These are phyloP conservation scores for Lentinus brumalis DNA, from an alignment of 768 basidiomycete species.

Conservation along the genomic window DNA sequence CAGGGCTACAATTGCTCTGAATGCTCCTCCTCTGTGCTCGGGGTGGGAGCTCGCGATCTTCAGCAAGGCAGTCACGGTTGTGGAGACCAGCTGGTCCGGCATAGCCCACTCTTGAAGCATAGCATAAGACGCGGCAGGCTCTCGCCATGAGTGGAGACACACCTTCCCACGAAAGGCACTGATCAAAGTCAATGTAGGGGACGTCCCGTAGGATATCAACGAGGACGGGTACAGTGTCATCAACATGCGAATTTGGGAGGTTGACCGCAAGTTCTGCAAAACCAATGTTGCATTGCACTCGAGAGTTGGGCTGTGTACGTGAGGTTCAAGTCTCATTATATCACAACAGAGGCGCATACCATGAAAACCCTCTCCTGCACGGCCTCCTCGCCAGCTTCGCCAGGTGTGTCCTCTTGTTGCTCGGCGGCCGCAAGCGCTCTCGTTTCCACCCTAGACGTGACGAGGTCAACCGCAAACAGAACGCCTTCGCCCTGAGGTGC, in stretches of 20 bases:
- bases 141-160: slow-evolving; percentile 15
- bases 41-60: slow-evolving; percentile 58
- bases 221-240: slow-evolving; percentile 57
- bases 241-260: slow-evolving; percentile 56
- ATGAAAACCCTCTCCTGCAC: slow-evolving; percentile 51
- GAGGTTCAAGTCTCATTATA: too few relatives aligned
- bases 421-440: slow-evolving; percentile 23
- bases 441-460: slow-evolving; percentile 63
- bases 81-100: slow-evolving; percentile 81
- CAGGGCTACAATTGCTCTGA: slow-evolving; percentile 64
- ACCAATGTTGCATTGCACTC: slow-evolving; percentile 79
- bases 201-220: slow-evolving; percentile 71
- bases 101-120: slow-evolving; percentile 72
- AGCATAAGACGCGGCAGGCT: neutral
- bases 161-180: slow-evolving; percentile 82
- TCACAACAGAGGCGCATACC: slow-evolving; percentile 43
- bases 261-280: slow-evolving; percentile 78
- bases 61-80: slow-evolving; percentile 76
- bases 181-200: slow-evolving; percentile 77
- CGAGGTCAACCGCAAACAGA: slow-evolving; percentile 52
- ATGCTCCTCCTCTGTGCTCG: slow-evolving; percentile 50
- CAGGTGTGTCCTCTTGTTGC: neutral
- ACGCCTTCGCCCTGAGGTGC: slow-evolving; percentile 32
- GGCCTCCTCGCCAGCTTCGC: slow-evolving; percentile 15
- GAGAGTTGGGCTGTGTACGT: slow-evolving; percentile 57